Evolutionary conservation across 257 asterid species (phyloP), one percentile per base, ranked within the genome.

Genomic region (Solanum chmielewskii): DNA sequence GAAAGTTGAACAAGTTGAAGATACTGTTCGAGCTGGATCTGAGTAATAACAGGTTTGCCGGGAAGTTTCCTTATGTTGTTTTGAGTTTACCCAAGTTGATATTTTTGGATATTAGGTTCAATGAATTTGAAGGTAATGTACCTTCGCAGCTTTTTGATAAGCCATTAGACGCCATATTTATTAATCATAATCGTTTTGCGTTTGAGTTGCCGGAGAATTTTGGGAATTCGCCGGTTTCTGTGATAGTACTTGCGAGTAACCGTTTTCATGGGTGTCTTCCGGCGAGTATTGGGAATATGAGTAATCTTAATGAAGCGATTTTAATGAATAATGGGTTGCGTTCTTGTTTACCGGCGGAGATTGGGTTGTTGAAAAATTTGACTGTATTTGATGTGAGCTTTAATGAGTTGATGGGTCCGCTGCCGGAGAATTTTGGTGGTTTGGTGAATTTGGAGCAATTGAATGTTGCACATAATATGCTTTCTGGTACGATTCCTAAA

Each of bases 201-300:
- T 95, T 95, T 29, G 98, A 94, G 88, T 87, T 94, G 90, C 98
- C 98, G 1, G 98, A 93, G 35, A 95, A 95, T 85, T 95, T 95
- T 27, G 98, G 98, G 0, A 95, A 95, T 87, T 95, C 98, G 8
- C 98, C 98, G 29, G 98, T 95, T 6, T 95, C 98, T 1, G 98
- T 95, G 31, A 93, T 95, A 62, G 98, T 95, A 4, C 59, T 95
- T 23, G 98, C 98, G 3, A 93, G 91, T 89, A 95, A 95, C 84
- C 92, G 88, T 52, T 95, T 95, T 88, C 98, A 94, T 84, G 98
- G 98, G 20, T 94, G 98, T 69, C 90, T 95, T 2, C 98, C 98
- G 16, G 93, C 96, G 39, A 94, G 98, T 39, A 87, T 95, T 0
- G 98, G 97, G 0, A 95, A 94, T 41, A 95, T 95, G 98, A 92